Percentiles rank a stretch among this genome's conserved stretches.
Evolutionary conservation across 441 rosid species (phyloP).

Genomic region (Heliophila coronopifolia): DNA sequence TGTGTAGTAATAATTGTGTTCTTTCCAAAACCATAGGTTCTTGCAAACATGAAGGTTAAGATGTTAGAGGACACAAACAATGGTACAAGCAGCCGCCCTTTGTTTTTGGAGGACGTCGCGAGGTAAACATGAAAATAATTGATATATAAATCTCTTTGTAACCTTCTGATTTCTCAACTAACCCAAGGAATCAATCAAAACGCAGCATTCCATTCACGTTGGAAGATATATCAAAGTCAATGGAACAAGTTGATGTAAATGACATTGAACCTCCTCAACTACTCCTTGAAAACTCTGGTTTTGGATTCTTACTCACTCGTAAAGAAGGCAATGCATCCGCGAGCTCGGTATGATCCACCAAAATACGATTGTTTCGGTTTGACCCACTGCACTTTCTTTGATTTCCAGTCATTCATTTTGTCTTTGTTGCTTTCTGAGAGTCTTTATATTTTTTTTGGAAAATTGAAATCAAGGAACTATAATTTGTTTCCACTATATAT

Average conservation of each 20-base stretch:
- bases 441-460: conserved; percentile 5
- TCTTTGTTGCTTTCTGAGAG: conserved; percentile 18
- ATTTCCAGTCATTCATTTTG: conserved; percentile 15
- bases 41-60: conserved; percentile 82
- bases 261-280: conserved; percentile 78
- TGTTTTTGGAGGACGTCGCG: conserved; percentile 87
- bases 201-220: conserved; percentile 89
- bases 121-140: conserved; percentile 41
- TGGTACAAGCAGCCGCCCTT: conserved; percentile 88
- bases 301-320: conserved; percentile 73
- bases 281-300: conserved; percentile 79
- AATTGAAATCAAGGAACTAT: conserved; percentile 25
- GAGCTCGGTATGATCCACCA: conserved; percentile 7
- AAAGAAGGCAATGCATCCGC: conserved; percentile 37
- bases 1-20: conserved; percentile 3
- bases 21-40: conserved; percentile 46
- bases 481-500: conserved; percentile 16
- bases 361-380: conserved; percentile 21
- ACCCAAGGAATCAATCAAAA: conserved; percentile 6
- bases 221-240: conserved; percentile 91
- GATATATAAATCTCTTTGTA: neutral
- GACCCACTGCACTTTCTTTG: conserved; percentile 5
- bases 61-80: conserved; percentile 93
- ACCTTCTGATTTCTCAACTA: conserved; percentile 10
- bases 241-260: conserved; percentile 78